These are phyloP conservation scores for Macrocystidia cucumis DNA, from an alignment of 1,284 basidiomycete species.

Conservation along the genomic window DNA sequence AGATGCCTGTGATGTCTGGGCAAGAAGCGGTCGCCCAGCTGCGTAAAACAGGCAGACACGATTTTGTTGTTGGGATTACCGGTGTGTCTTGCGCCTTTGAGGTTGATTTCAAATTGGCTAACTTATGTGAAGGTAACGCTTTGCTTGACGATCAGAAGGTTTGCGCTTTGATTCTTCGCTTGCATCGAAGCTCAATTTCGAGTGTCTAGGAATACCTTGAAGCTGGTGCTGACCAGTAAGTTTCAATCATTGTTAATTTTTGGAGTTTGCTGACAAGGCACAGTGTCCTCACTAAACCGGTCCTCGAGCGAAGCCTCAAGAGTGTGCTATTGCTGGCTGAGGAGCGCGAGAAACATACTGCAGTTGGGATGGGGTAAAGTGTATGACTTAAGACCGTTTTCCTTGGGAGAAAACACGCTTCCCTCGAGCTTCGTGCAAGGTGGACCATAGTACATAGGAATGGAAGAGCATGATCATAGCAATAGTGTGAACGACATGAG, in stretches of 20 bases:
- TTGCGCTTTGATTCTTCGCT: background rate
- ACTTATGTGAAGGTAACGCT: conserved; percentile 44
- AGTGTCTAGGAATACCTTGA: conserved; percentile 42
- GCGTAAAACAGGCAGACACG: conserved; percentile 42
- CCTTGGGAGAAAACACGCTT: too few relatives aligned
- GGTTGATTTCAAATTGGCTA: background rate
- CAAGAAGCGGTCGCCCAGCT: conserved; percentile 51
- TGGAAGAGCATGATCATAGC: too few relatives aligned
- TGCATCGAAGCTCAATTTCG: background rate
- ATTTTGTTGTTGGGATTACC: conserved; percentile 61
- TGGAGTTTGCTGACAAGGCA: background rate
- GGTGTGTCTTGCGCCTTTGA: conserved; percentile 23
- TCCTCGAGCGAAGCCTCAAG: conserved; percentile 34
- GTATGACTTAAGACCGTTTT: too few relatives aligned
- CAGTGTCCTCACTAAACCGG: conserved; percentile 43
- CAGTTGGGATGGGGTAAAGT: conserved; percentile 2
- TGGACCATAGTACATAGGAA: conserved; percentile 11
- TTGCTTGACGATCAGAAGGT: conserved; percentile 49
- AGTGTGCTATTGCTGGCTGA: conserved; percentile 30
- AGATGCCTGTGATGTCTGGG: conserved; percentile 65
- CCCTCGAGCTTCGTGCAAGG: conserved; percentile 8
- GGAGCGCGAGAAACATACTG: conserved; percentile 17
- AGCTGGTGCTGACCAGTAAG: conserved; percentile 57
- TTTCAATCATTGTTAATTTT: conserved; percentile 7
- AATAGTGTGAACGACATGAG: too few relatives aligned